Evolutionary conservation across 352 stramenopile genomes (phyloP).

Genomic region (Elongisporangium senticosum): DNA sequence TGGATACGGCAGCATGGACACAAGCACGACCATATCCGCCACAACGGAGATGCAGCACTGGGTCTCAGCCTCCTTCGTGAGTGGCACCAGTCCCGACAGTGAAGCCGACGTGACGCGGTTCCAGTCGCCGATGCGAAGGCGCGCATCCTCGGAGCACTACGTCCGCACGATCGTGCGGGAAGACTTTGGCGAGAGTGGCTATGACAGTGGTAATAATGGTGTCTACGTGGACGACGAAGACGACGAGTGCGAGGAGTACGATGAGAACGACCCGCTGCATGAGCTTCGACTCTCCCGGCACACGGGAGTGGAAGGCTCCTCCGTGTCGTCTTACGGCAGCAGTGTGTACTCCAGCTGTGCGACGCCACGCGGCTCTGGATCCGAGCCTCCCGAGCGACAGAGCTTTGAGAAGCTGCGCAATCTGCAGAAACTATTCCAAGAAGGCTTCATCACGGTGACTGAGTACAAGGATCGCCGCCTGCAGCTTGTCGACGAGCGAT

Average conservation of each 20-base stretch:
- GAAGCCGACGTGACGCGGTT: constrained; percentile 3
- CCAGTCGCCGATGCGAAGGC: background rate
- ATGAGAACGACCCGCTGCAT: constrained; percentile 4
- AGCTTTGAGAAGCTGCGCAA: constrained; percentile 64
- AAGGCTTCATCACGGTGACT: constrained; percentile 79
- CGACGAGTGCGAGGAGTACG: constrained; percentile 16
- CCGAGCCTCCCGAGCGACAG: constrained; percentile 20
- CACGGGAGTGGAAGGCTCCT: constrained; percentile 10
- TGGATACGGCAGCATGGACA: background rate
- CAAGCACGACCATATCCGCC: background rate
- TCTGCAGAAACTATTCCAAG: constrained; percentile 64
- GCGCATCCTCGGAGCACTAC: constrained; percentile 6
- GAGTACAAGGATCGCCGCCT: constrained; percentile 67
- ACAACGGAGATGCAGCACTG: background rate
- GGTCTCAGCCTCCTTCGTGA: background rate
- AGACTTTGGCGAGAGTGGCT: constrained; percentile 1
- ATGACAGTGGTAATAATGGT: constrained; percentile 1
- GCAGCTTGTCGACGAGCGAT: constrained; percentile 61
- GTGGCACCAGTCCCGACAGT: background rate
- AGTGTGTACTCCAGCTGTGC: constrained; percentile 14
- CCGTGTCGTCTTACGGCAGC: constrained; percentile 5
- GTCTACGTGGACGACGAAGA: constrained; percentile 8
- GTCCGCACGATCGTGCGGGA: constrained; percentile 3
- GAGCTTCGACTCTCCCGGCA: background rate
- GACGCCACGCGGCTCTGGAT: constrained; percentile 10